Percentiles rank a stretch among this genome's conserved stretches.
Conservation (phyloP, 371 early-diverging fungal genomes). For the Mucor circinelloides region DNA sequence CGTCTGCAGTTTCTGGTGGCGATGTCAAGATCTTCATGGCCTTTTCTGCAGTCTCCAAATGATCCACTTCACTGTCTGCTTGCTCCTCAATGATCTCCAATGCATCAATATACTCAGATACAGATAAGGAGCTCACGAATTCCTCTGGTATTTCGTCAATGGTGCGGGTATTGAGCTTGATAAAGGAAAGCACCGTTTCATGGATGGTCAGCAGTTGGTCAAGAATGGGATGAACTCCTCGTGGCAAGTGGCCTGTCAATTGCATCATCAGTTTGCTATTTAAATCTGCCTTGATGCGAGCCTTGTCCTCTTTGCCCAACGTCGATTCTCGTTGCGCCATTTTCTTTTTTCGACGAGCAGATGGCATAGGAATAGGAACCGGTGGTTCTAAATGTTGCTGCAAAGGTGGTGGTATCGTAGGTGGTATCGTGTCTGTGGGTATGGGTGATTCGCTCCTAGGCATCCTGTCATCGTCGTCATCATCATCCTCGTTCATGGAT, state of each 20-base stretch:
- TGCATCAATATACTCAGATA: constrained; percentile 44
- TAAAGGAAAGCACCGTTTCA: constrained; percentile 43
- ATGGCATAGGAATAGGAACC: constrained; percentile 41
- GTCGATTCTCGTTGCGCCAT: constrained; percentile 39
- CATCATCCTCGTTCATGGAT: background rate
- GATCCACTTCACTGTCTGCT: constrained; percentile 20
- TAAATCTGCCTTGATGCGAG: constrained; percentile 45
- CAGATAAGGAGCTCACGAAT: constrained; percentile 31
- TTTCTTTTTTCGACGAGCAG: constrained; percentile 33
- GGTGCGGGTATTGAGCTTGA: constrained; percentile 40
- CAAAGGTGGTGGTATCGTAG: background rate
- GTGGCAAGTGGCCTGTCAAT: constrained; percentile 49
- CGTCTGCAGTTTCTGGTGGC: constrained; percentile 41
- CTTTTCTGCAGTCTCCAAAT: constrained; percentile 36
- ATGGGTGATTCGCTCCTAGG: constrained; percentile 7
- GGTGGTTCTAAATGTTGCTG: constrained; percentile 20
- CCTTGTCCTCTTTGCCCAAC: constrained; percentile 45
- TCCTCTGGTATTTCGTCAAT: constrained; percentile 47
- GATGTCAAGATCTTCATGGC: constrained; percentile 31
- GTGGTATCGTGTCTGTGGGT: background rate
- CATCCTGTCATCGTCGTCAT: background rate
- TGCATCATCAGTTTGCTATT: constrained; percentile 48
- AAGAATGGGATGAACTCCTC: constrained; percentile 45
- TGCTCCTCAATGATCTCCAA: constrained; percentile 46
- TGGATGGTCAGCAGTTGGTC: constrained; percentile 47